Evolutionary conservation across 139 green algal species (phyloP).

Genomic region (Closterium sp.): DNA sequence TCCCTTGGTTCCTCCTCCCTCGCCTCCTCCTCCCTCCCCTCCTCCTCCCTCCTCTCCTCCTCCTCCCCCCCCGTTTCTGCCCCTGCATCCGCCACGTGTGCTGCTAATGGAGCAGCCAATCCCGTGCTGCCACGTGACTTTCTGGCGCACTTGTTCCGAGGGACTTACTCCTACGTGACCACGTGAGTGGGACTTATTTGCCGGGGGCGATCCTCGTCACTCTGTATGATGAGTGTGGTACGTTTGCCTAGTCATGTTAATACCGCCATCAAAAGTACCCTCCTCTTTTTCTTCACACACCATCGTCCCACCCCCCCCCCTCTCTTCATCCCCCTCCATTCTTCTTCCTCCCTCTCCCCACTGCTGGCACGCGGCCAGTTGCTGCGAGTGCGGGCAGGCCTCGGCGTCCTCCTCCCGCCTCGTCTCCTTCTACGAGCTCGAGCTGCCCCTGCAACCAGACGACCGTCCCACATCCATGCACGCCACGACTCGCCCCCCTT

Average conservation of each 20-base stretch:
- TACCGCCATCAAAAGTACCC: too few relatives aligned
- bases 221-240: too few relatives aligned
- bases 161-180: constrained; percentile 73
- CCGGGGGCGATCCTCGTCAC: not conserved
- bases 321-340: not conserved
- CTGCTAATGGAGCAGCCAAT: not conserved
- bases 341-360: constrained; percentile 8
- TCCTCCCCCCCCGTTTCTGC: not conserved
- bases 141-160: constrained; percentile 69
- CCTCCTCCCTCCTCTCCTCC: not conserved
- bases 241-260: too few relatives aligned
- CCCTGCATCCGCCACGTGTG: not conserved
- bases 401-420: constrained; percentile 9
- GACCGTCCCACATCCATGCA: too few relatives aligned
- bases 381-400: constrained; percentile 21
- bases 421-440: constrained; percentile 82
- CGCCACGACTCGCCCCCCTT: too few relatives aligned
- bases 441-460: constrained; percentile 50
- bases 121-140: constrained; percentile 37
- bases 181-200: constrained; percentile 42
- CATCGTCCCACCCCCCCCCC: not conserved
- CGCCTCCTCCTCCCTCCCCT: not conserved
- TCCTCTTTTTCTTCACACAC: too few relatives aligned
- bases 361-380: too few relatives aligned
- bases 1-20: not conserved